Base-by-base conservation (phyloP, 139 green algal genomes). In the Chlamydomonas asymmetrica region DNA sequence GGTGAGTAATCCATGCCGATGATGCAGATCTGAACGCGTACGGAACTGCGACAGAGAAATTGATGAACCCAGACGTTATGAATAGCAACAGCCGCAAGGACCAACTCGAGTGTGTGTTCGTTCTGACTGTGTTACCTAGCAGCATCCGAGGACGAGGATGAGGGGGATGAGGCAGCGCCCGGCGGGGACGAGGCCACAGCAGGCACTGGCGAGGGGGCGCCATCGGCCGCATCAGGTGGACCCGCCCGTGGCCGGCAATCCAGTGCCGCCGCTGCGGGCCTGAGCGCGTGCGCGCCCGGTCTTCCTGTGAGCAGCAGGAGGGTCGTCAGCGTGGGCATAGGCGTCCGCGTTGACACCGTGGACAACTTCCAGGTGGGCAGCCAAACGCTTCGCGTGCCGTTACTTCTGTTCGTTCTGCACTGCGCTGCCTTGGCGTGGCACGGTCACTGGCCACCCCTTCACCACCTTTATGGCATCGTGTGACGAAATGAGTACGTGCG, bases 291-390 rank as follows among this genome's bases (percentile, higher is more conserved):
- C 69, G 34, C 0, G n/a, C 18, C 5, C 40, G 41, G 43, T 52
- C 41, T 29, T 43, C n/a, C n/a, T n/a, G n/a, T 27, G 43, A 61
- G 49, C n/a, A 41, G 9, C 59, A 31, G 7, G 6, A 32, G 52
- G 37, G 65, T 81, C n/a, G 52, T 57, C 59, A 38, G 16, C 23
- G 70, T 77, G 59, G 50, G 49, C 4, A 38, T 66, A 37, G 68
- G 48, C 38, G 18, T 94, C 7, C 63, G 91, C 20, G 59, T 89
- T 41, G 89, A 90, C 16, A 93, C 91, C 8, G 79, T 96, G 45
- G 91, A 94, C 84, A 94, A 94, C 78, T 94, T 88, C 73, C 86
- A 88, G 74, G 82, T 84, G 29, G n/a, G 34, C 18, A 29, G 27
- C 18, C 13, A n/a, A n/a, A n/a, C n/a, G n/a, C n/a, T n/a, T n/a